These are phyloP conservation scores for Prototheca cutis DNA, from an alignment of 163 green algal species.

Conservation along the genomic window DNA sequence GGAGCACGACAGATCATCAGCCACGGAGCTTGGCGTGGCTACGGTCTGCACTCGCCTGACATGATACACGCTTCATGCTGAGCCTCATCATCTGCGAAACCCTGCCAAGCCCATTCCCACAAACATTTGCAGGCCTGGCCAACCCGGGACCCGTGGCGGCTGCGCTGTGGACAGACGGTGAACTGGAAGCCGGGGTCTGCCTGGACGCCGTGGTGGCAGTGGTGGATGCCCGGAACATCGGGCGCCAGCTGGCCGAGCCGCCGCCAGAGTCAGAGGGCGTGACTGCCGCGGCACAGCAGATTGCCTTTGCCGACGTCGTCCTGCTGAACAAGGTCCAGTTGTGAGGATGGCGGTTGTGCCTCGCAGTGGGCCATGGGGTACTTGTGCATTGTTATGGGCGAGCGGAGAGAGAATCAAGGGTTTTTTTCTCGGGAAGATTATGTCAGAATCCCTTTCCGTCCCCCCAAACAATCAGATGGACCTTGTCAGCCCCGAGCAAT, in stretches of 20 bases:
- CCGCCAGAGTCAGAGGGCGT: slow-evolving; percentile 13
- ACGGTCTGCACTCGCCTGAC: too few relatives aligned
- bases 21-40: too few relatives aligned
- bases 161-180: slow-evolving; percentile 73
- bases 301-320: slow-evolving; percentile 76
- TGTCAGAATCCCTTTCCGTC: too few relatives aligned
- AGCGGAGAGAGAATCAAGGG: too few relatives aligned
- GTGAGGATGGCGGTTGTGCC: too few relatives aligned
- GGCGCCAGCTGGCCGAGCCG: slow-evolving; percentile 46
- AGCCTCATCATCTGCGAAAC: too few relatives aligned
- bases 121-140: slow-evolving; percentile 49
- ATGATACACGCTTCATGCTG: too few relatives aligned
- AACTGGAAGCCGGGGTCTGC: slow-evolving; percentile 60
- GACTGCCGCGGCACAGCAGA: slow-evolving; percentile 72
- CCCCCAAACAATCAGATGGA: slow-evolving; percentile 34
- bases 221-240: slow-evolving; percentile 67
- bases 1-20: too few relatives aligned
- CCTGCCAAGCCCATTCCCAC: background rate
- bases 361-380: too few relatives aligned
- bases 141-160: slow-evolving; percentile 73
- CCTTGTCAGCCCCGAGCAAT: slow-evolving; percentile 37
- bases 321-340: slow-evolving; percentile 84
- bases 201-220: slow-evolving; percentile 80
- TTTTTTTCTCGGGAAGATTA: too few relatives aligned
- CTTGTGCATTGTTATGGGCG: too few relatives aligned